These are phyloP conservation scores for Thelephora ganbajun DNA, from an alignment of 768 basidiomycete genomes.

Conservation along the genomic window DNA sequence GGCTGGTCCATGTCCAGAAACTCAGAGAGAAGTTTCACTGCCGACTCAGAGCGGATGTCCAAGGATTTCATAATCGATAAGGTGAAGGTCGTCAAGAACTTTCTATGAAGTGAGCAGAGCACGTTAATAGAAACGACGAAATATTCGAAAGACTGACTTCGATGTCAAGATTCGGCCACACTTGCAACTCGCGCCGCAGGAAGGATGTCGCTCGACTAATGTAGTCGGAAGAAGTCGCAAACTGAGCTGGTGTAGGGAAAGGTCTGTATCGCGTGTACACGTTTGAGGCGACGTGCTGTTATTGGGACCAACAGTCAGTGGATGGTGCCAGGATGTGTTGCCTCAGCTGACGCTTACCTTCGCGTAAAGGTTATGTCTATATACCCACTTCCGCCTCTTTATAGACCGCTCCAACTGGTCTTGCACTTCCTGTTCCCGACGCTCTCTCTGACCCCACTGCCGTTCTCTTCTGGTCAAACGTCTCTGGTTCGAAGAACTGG, in stretches of 20 bases:
- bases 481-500: slow-evolving; percentile 18
- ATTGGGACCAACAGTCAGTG: slow-evolving; percentile 4
- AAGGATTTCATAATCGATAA: slow-evolving; percentile 85
- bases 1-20: slow-evolving; percentile 71
- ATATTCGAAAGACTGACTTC: slow-evolving; percentile 39
- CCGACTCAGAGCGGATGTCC: slow-evolving; percentile 83
- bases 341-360: slow-evolving; percentile 40
- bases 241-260: slow-evolving; percentile 76
- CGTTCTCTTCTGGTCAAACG: slow-evolving; percentile 26
- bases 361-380: slow-evolving; percentile 65
- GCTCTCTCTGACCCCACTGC: slow-evolving; percentile 40
- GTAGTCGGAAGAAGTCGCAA: slow-evolving; percentile 61
- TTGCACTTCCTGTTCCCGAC: slow-evolving; percentile 36
- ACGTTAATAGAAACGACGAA: background rate
- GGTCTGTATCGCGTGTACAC: slow-evolving; percentile 77
- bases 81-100: slow-evolving; percentile 86
- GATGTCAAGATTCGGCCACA: slow-evolving; percentile 84
- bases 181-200: slow-evolving; percentile 70
- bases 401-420: slow-evolving; percentile 71
- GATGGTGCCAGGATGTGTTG: slow-evolving; percentile 3
- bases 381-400: slow-evolving; percentile 63
- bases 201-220: slow-evolving; percentile 69
- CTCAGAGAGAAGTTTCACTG: slow-evolving; percentile 72
- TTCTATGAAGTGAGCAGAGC: slow-evolving; percentile 8
- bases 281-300: slow-evolving; percentile 85